Conservation (phyloP, 305 asterid species). For the Plantago rigida region DNA sequence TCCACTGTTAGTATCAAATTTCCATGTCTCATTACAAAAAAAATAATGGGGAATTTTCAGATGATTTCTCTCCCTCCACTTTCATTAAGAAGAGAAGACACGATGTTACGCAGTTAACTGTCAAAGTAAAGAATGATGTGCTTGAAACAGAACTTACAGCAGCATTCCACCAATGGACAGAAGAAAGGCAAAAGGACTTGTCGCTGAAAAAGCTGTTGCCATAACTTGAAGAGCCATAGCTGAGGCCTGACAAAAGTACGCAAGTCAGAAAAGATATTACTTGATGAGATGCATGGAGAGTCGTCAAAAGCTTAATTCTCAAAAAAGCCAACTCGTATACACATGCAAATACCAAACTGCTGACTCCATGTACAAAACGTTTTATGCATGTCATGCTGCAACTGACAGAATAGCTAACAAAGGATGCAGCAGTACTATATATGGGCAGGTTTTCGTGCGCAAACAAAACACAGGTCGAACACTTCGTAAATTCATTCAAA, state of each 20-base stretch:
- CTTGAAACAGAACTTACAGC: constrained; percentile 47
- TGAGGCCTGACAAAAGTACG: constrained; percentile 45
- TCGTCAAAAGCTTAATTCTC: no score
- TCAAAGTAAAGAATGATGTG: constrained; percentile 17
- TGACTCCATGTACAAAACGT: no score
- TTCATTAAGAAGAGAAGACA: neutral
- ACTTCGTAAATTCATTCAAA: no score
- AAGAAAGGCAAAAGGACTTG: constrained; percentile 39
- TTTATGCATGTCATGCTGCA: no score
- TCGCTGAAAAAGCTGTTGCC: constrained; percentile 43
- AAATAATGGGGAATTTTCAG: constrained; percentile 3
- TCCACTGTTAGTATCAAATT: constrained; percentile 3
- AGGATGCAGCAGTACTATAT: no score
- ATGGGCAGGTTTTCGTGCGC: no score
- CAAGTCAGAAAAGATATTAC: constrained; percentile 12
- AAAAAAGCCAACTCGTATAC: no score
- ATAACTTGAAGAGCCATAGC: constrained; percentile 73
- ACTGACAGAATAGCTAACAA: no score
- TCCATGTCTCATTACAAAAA: no score
- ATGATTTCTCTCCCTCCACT: no score
- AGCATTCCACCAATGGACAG: constrained; percentile 71
- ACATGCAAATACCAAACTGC: no score
- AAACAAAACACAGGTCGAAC: no score
- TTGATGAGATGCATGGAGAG: neutral
- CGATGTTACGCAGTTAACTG: neutral